phyloP scores from a whole-genome alignment of 495 filamentous ascomycete genomes.

The Trichoderma parareesei region DNA sequence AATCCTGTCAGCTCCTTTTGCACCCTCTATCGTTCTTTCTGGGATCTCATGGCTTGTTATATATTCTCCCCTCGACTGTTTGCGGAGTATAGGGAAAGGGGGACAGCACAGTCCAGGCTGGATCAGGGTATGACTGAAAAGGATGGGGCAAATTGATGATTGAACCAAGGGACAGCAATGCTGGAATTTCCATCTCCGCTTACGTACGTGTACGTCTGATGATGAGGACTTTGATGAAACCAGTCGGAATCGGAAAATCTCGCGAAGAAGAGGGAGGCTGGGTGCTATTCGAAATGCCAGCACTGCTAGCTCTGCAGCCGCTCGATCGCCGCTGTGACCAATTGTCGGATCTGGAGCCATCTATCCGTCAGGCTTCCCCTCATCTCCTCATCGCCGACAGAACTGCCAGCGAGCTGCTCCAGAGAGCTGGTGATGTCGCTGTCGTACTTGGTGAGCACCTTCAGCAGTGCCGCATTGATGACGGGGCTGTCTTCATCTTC shows the following conservation, averaged over 20 bases:
- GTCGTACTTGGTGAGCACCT: constrained; percentile 13
- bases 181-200: neutral
- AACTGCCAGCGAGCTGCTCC: neutral
- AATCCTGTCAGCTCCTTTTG: neutral
- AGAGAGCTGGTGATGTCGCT: neutral
- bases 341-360: constrained; percentile 1
- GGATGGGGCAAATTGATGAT: neutral
- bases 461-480: constrained; percentile 25
- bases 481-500: constrained; percentile 27
- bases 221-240: neutral
- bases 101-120: neutral
- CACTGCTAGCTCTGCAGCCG: neutral
- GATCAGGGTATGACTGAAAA: neutral
- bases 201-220: neutral
- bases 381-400: constrained; percentile 17
- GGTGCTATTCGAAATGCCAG: too few relatives aligned
- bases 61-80: neutral
- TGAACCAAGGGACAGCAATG: neutral
- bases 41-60: neutral
- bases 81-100: neutral
- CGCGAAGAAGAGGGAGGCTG: neutral
- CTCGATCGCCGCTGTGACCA: neutral
- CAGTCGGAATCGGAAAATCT: neutral
- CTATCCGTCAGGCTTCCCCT: constrained; percentile 7
- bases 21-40: neutral